Evolutionary conservation across 2,329 filamentous ascomycete genomes (phyloP), one percentile per base, ranked within the genome.

Genomic region (Talaromyces islandicus): DNA sequence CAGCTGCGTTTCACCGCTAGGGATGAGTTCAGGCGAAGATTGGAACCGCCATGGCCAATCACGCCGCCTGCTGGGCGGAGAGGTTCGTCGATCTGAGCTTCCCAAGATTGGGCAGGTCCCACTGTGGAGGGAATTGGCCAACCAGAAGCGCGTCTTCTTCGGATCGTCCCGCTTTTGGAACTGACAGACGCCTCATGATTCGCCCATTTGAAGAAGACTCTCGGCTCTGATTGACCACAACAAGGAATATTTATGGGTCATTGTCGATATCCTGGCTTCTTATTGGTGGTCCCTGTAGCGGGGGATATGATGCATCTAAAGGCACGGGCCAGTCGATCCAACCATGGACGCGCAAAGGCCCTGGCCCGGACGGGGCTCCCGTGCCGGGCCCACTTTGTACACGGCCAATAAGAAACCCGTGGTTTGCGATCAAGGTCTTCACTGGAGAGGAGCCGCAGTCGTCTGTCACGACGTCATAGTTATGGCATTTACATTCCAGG

Each of bases 41-140:
- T 29, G 19, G 30, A 25, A 30, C 2, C 43, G 11, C 19, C 21
- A 14, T 24, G 35, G 24, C 55, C 43, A 57, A 57, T 57, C 25
- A 24, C 19, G 51, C 54, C 7, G 52, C 25, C 46, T 41, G 11
- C 54, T 46, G 52, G 19, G 32, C 46, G 48, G 54, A 54, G 51
- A 38, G 51, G 59, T 61, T 61, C 56, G 59, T 58, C 56, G 59
- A 61, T 61, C 59, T 54, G 43, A 29, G 46, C n/a, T 32, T 25
- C 59, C 55, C 56, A 61, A 58, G 59, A 61, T 55, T 61, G 51
- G 21, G 51, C 53, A 14, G 11, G 25, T 30, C 41, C 43, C 43
- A 10, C 21, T 46, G 43, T 5, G 43, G 43, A n/a, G 19, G 43
- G 24, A 21, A 25, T 29, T 14, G 43, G n/a, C 32, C 43, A 54